Base-by-base conservation (phyloP, 108 stramenopile species). In the Mediolabrus comicus region DNA sequence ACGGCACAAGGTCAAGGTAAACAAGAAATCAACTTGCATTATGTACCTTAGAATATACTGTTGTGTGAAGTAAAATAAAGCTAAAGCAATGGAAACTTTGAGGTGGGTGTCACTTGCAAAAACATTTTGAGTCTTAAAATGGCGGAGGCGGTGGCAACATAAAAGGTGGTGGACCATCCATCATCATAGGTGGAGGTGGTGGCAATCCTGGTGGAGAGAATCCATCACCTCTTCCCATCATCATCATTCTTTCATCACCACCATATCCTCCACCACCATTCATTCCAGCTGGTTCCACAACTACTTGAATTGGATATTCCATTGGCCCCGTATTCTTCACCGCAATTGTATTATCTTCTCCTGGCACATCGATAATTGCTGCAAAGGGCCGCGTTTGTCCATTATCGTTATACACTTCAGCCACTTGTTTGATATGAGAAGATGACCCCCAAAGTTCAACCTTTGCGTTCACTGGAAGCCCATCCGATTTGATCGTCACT, bases 301-400 rank as follows among this genome's bases (percentile, higher is more conserved):
- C 33, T 12, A 64, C 74, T 16, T 69, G 25, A 17, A 75, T 35
- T 36, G 74, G 74, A 27, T 69, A 75, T 36, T 69, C 74, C 16
- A 69, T 9, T 13, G 66, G 67, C 11, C 74, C 74, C 1, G 32
- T n/a, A 62, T 75, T 75, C 5, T 29, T 31, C 19, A 75, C 68
- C 28, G 25, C 43, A 31, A 75, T 60, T 4, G 65, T 33, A 25
- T 58, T 27, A 3, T 16, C 25, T 17, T 55, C 51, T 51, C 52
- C 52, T 28, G 49, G 61, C 22, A 51, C 28, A 19, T 62, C 35
- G 16, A 69, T 28, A 28, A 62, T 61, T 10, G 38, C 38, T 22
- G 27, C 60, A 26, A 69, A 61, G 14, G 60, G 59, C 19, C 60
- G 35, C 16, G 26, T 38, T 22, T 17, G 24, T 9, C 46, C 46